Evolutionary conservation across 768 basidiomycete species (phyloP).

Genomic region (Rossbeevera mucosa): DNA sequence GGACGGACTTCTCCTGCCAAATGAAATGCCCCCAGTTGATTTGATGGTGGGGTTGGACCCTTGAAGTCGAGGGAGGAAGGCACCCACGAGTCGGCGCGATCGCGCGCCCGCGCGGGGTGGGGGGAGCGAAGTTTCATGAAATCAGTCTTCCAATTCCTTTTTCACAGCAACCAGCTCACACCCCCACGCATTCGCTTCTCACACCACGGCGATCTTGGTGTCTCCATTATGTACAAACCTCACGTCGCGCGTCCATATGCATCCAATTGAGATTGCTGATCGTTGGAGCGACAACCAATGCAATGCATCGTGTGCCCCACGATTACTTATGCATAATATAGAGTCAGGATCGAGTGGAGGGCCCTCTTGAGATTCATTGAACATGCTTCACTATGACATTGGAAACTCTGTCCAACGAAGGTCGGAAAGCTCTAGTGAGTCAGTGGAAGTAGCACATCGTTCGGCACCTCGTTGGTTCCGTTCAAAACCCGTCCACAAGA

Average conservation of each 20-base stretch:
- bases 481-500: no score
- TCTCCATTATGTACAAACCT: slow-evolving; percentile 12
- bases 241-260: neutral
- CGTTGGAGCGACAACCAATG: neutral
- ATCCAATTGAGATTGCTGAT: neutral
- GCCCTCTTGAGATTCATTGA: neutral
- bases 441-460: no score
- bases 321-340: neutral
- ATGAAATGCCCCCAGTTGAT: neutral
- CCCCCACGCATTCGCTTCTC: slow-evolving; percentile 15
- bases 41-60: neutral
- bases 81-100: neutral
- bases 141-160: neutral
- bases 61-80: neutral
- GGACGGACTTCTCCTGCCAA: slow-evolving; percentile 12
- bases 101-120: neutral
- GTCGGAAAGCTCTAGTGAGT: no score
- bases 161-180: slow-evolving; percentile 6
- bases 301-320: neutral
- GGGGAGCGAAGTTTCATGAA: slow-evolving; percentile 7
- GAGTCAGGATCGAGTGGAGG: neutral
- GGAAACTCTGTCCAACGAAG: neutral
- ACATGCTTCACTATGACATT: neutral
- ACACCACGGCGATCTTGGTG: slow-evolving; percentile 25
- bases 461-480: neutral